Evolutionary conservation across 306 rosid species (phyloP), one percentile per base, ranked within the genome.

Genomic region (Lablab purpureus): DNA sequence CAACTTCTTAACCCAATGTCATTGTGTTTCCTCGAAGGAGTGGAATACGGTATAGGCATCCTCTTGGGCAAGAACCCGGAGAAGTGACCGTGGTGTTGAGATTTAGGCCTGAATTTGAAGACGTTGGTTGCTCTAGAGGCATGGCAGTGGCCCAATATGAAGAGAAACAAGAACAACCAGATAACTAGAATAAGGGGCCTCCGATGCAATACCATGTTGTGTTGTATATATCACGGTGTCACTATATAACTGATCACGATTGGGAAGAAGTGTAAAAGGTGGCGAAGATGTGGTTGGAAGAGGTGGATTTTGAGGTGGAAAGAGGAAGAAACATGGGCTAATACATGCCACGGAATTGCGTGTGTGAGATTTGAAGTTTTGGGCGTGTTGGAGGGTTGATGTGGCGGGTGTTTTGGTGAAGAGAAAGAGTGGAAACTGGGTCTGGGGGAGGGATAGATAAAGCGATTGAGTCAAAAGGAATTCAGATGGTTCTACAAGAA

Each of bases 11-110:
- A 86, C 70, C 98, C 99, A 87, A 95, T 91, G 78, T 88, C 94
- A 74, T 95, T 95, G 86, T 95, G 99, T 80, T 91, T 92, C 86
- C 98, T 92, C 14, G 99, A 95, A 77, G 99, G 99, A 22, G 96
- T 93, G 6, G 99, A 95, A 49, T 85, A 86, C 0, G 99, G 98
- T 37, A 95, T 88, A 0, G 93, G 99, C 75, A 87, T 76, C 79
- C 99, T 86, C 86, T 87, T 91, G 0, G 99, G 99, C 75, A 95
- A 92, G 88, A 85, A 95, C 0, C 93, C 97, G 59, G 81, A 77
- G 82, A 93, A 95, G 83, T 95, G 90, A 66, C 98, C 99, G 0
- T 83, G 80, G n/a, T 74, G 73, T 64, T 87, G 78, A 19, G 89
- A 69, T 43, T 83, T 89, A 0, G 89, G 96, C 80, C 84, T 84